A percentile compares a stretch with the other conserved stretches of the same genome.
These are phyloP conservation scores for Tilletia caries DNA, from an alignment of 1,284 basidiomycete species.

Conservation along the genomic window DNA sequence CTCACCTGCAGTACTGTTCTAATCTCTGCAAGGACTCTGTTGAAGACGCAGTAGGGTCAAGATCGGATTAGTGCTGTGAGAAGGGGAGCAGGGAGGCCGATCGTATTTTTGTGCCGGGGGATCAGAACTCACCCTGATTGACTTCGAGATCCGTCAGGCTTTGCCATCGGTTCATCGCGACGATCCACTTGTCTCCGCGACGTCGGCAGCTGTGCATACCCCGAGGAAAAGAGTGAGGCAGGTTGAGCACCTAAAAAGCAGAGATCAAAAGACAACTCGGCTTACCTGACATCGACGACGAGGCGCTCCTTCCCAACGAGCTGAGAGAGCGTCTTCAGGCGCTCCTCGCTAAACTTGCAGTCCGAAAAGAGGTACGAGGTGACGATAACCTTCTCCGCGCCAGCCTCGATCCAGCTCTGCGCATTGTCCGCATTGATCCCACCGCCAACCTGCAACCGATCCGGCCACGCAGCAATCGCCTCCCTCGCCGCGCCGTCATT, in stretches of 20 bases:
- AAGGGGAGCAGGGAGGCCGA: too few species aligned
- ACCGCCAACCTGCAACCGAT: slow-evolving; percentile 84
- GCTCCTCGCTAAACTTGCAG: slow-evolving; percentile 71
- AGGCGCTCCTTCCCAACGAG: slow-evolving; percentile 77
- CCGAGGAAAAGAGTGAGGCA: neutral
- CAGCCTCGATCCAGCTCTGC: slow-evolving; percentile 75
- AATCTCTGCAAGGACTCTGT: slow-evolving; percentile 1
- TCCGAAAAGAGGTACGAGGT: slow-evolving; percentile 91
- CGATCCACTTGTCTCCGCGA: slow-evolving; percentile 75
- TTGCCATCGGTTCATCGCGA: slow-evolving; percentile 99
- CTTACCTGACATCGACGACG: slow-evolving; percentile 78
- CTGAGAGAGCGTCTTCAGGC: slow-evolving; percentile 67
- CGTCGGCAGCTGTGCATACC: slow-evolving; percentile 77
- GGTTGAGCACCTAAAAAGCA: neutral
- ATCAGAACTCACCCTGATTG: slow-evolving; percentile 62
- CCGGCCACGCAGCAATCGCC: slow-evolving; percentile 77
- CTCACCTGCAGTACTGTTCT: slow-evolving; percentile 14
- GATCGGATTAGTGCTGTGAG: neutral
- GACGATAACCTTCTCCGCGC: slow-evolving; percentile 95
- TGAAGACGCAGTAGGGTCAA: too few species aligned
- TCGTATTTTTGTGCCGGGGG: too few species aligned
- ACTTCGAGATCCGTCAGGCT: slow-evolving; percentile 92
- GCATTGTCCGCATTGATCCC: slow-evolving; percentile 84
- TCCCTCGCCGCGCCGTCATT: slow-evolving; percentile 83
- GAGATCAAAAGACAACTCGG: slow-evolving; percentile 59